phyloP scores from a whole-genome alignment of 2,329 filamentous ascomycete genomes.

The Alternaria sp. region DNA sequence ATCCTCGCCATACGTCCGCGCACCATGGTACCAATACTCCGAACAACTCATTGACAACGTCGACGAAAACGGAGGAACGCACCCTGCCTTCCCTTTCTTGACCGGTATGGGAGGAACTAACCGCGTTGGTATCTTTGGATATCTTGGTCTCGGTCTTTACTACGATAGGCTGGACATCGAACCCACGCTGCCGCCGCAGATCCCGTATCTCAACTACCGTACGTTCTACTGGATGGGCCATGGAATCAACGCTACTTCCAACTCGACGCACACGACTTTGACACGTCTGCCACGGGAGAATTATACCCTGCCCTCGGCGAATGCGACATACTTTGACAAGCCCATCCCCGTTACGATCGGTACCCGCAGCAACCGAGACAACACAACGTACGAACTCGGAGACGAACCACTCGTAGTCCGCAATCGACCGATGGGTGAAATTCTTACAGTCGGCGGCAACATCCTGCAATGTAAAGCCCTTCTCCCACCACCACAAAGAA shows the following conservation, averaged over 20 bases:
- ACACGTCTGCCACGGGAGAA: constrained; percentile 53
- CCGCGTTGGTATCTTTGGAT: constrained; percentile 71
- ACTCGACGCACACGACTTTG: constrained; percentile 69
- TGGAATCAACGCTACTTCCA: constrained; percentile 66
- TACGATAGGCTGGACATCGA: constrained; percentile 67
- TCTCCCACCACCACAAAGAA: constrained; percentile 50
- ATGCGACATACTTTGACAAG: constrained; percentile 58
- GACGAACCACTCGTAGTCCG: constrained; percentile 60
- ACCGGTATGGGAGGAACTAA: constrained; percentile 74
- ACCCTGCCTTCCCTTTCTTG: constrained; percentile 73
- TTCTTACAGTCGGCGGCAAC: constrained; percentile 64
- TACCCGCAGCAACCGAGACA: constrained; percentile 41
- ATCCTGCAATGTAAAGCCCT: constrained; percentile 67
- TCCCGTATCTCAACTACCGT: constrained; percentile 65
- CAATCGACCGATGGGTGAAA: constrained; percentile 64
- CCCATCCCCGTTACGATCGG: constrained; percentile 66
- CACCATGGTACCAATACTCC: constrained; percentile 73
- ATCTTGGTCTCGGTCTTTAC: constrained; percentile 67
- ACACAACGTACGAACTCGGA: constrained; percentile 53
- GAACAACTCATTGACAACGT: constrained; percentile 70
- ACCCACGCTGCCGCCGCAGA: constrained; percentile 70
- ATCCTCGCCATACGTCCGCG: constrained; percentile 67
- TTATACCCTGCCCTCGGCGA: constrained; percentile 60
- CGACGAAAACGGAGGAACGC: constrained; percentile 66
- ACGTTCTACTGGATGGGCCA: constrained; percentile 72